Percentiles rank a stretch among this genome's conserved stretches.
Conservation (phyloP, 2,329 filamentous ascomycete species). For the Aspergillus quadricinctus region DNA sequence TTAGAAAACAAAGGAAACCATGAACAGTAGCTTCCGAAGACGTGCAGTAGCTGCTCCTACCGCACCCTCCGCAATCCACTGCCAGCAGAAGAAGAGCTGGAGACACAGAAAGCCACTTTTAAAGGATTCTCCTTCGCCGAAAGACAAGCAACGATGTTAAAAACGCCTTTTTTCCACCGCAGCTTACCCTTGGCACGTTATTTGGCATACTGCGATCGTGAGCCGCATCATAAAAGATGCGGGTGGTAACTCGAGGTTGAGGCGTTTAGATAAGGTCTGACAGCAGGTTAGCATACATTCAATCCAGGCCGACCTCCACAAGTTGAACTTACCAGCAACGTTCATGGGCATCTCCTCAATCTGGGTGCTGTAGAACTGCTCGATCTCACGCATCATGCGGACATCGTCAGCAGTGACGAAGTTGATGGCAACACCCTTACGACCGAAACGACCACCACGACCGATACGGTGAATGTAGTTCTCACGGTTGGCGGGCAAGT, state of each 20-base stretch:
- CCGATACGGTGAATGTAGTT: constrained; percentile 99
- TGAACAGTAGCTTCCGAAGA: constrained; percentile 19
- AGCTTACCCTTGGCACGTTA: constrained; percentile 23
- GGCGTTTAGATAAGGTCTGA: not conserved
- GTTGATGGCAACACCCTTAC: constrained; percentile 99
- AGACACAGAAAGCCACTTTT: constrained; percentile 40
- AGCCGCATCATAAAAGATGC: constrained; percentile 12
- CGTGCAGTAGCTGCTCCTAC: constrained; percentile 5
- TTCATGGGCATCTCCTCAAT: constrained; percentile 99
- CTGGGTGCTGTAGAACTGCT: constrained; percentile 99
- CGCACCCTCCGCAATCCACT: constrained; percentile 16
- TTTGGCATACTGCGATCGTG: constrained; percentile 33
- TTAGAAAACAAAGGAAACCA: constrained; percentile 36
- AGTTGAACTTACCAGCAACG: constrained; percentile 55
- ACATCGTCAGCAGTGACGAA: constrained; percentile 99
- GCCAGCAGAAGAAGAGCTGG: constrained; percentile 29
- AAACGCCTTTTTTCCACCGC: constrained; percentile 23
- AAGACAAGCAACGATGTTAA: constrained; percentile 24
- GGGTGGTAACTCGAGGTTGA: not conserved
- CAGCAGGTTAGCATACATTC: not conserved
- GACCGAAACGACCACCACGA: constrained; percentile 98
- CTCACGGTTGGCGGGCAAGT: constrained; percentile 96
- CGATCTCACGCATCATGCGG: constrained; percentile 99
- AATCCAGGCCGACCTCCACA: not conserved
- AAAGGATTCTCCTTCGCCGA: constrained; percentile 28